Base-by-base conservation (phyloP, 345 rosid species). In the Garcia nutans region DNA sequence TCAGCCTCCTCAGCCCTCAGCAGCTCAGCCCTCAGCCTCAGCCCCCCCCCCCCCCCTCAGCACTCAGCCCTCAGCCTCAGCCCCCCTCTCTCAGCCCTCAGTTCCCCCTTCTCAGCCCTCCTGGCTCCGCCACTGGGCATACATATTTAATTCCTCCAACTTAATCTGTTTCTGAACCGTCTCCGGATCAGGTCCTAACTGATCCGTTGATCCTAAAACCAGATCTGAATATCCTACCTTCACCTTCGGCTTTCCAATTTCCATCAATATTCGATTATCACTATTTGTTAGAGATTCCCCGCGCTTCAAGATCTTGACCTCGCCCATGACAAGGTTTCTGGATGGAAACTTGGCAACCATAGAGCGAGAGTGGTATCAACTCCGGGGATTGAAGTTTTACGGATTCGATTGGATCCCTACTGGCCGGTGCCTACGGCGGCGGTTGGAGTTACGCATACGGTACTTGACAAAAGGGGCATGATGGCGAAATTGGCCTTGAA, bases 261-360 rank as follows among this genome's bases (percentile, higher is more conserved):
- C 72, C 69, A 31, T 26, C 37, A 49, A 20, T 31, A 0, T 67
- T 65, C 68, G 56, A n/a, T 64, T 64, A 24, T 24, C 57, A n/a
- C 52, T 26, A 0, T 62, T 19, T 61, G 55, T 68, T 56, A 83
- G 74, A 6, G 86, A 9, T 71, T 89, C 93, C 41, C 91, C 92
- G 69, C 95, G 96, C 73, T 85, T 89, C 74, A 88, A 75, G 82
- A 90, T 88, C 89, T 81, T 86, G 65, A 90, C 91, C 77, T 88
- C 79, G 24, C 84, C 94, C 87, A 86, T 83, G 16, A 84, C 88
- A 13, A 84, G 85, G 76, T 81, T 82, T 52, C 62, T 76, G 3
- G 83, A 54, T 2, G 88, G 86, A 69, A 74, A 59, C 67, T 65
- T 81, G 8, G 70, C 79, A 45, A 81, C 76, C 72, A 79, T 78